phyloP scores from a whole-genome alignment of 768 basidiomycete genomes.

The Agaricus subrufescens region DNA sequence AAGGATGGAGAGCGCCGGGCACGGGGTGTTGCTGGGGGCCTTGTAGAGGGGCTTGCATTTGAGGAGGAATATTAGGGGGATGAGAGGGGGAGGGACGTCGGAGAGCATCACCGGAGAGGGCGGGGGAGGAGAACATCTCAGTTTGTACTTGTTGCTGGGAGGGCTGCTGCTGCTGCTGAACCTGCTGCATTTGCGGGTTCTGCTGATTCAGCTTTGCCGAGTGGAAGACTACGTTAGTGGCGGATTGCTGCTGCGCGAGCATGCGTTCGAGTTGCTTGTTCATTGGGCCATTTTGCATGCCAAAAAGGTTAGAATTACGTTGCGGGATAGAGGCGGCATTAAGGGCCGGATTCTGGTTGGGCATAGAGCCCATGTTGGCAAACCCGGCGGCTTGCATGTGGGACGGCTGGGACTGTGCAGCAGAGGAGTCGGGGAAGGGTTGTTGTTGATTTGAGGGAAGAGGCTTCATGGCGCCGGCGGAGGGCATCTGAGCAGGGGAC shows the following conservation, averaged over 20 bases:
- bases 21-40: conserved; percentile 2
- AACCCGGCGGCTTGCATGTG: conserved; percentile 38
- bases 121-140: conserved; percentile 48
- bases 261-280: conserved; percentile 44
- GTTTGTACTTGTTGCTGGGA: conserved; percentile 23
- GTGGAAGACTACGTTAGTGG: conserved; percentile 36
- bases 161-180: conserved; percentile 27
- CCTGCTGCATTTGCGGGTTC: conserved; percentile 22
- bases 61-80: conserved; percentile 22
- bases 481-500: conserved; percentile 29
- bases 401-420: conserved; percentile 26
- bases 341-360: conserved; percentile 23
- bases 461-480: conserved; percentile 9
- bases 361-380: conserved; percentile 29
- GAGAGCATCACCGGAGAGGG: conserved; percentile 39
- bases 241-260: conserved; percentile 39
- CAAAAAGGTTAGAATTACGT: conserved; percentile 10
- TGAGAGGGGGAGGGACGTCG: conserved; percentile 45
- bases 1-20: neutral
- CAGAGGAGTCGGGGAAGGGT: conserved; percentile 29
- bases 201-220: conserved; percentile 29
- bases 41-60: conserved; percentile 10
- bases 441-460: conserved; percentile 13
- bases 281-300: conserved; percentile 19
- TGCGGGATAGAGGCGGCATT: conserved; percentile 18